Conservation (phyloP, 768 basidiomycete genomes). For the Porpolomopsis calyptriformis region DNA sequence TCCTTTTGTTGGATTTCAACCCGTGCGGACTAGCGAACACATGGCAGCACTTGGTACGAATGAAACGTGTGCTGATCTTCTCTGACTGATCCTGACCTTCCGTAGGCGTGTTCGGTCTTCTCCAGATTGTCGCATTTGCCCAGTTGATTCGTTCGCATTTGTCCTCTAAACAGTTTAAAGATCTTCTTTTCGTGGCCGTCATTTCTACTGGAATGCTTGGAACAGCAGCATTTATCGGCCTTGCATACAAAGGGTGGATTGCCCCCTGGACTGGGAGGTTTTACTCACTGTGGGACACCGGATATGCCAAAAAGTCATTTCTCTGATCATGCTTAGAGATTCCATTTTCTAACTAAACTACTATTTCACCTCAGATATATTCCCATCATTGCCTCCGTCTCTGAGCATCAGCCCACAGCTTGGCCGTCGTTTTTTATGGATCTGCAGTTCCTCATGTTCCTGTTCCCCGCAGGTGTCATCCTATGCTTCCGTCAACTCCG, state of each 20-base stretch:
- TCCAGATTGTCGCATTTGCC: conserved; percentile 92
- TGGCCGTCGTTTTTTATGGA: conserved; percentile 99
- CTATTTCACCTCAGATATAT: conserved; percentile 50
- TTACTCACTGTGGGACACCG: conserved; percentile 99
- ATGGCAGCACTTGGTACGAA: conserved; percentile 89
- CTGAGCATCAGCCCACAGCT: conserved; percentile 98
- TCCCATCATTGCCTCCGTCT: conserved; percentile 97
- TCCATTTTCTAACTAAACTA: conserved; percentile 5
- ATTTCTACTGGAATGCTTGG: conserved; percentile 64
- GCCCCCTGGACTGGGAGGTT: conserved; percentile 99
- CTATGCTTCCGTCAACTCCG: conserved; percentile 89
- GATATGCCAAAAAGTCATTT: conserved; percentile 90
- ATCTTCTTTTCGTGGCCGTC: conserved; percentile 60
- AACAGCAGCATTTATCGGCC: conserved; percentile 56
- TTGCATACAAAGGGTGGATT: conserved; percentile 92
- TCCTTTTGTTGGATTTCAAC: conserved; percentile 98
- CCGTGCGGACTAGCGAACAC: conserved; percentile 94
- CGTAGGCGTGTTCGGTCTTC: conserved; percentile 84
- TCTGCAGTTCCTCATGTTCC: conserved; percentile 92
- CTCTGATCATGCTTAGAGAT: conserved; percentile 4
- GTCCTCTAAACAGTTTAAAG: conserved; percentile 85
- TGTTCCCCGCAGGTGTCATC: conserved; percentile 94
- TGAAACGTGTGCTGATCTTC: background rate
- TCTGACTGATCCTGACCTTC: conserved; percentile 10
- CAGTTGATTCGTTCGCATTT: conserved; percentile 83